Conservation (phyloP, 1,139 yeast species). For the Lodderomyces metapsilosis region DNA sequence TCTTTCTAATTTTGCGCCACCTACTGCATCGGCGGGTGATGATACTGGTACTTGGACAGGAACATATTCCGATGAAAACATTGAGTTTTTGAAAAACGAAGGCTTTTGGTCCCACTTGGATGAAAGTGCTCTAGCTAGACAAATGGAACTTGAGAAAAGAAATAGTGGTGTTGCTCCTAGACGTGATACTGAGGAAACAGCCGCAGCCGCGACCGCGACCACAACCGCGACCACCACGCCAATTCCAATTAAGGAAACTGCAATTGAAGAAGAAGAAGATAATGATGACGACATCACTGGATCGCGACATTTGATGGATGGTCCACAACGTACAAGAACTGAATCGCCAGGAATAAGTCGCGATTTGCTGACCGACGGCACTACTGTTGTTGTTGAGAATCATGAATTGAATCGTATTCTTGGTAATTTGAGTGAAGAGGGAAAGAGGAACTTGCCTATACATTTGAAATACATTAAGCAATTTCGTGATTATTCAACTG, state of each 20-base stretch:
- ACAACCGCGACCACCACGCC: too few species aligned
- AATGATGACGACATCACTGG: too few species aligned
- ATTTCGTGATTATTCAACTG: slow-evolving; percentile 34
- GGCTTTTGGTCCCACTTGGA: slow-evolving; percentile 29
- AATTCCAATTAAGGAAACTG: neutral
- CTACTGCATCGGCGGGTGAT: neutral
- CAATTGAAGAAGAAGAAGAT: neutral
- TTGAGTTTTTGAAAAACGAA: slow-evolving; percentile 32
- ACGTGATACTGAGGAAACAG: slow-evolving; percentile 8
- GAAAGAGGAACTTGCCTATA: slow-evolving; percentile 32
- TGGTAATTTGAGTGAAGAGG: slow-evolving; percentile 26
- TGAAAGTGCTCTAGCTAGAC: slow-evolving; percentile 14
- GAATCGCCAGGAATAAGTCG: too few species aligned
- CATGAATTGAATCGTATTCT: slow-evolving; percentile 32
- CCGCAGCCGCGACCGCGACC: neutral
- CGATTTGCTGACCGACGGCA: too few species aligned
- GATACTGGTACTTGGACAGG: slow-evolving; percentile 16
- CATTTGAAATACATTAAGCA: slow-evolving; percentile 42
- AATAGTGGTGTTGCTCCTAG: slow-evolving; percentile 6
- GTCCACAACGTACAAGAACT: too few species aligned
- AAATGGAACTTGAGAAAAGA: slow-evolving; percentile 5
- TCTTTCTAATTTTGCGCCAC: neutral
- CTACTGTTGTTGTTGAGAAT: slow-evolving; percentile 19
- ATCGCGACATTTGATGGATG: too few species aligned
- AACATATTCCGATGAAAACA: slow-evolving; percentile 35